phyloP scores from a whole-genome alignment of 192 early-diverging fungal genomes.

The Anaeromyces robustus region DNA sequence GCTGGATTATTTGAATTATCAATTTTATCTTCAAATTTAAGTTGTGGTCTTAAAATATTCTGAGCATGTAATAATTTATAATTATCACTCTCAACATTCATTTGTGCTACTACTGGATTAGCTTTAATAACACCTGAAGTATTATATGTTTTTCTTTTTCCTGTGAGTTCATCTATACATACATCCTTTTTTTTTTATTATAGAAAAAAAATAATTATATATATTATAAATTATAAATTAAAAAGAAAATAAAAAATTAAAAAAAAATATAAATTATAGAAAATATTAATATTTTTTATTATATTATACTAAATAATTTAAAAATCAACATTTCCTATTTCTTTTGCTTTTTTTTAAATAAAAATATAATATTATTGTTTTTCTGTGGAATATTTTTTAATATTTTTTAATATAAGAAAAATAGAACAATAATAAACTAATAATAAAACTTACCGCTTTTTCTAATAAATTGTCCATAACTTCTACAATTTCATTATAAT shows the following conservation, averaged over 20 bases:
- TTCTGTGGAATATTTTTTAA: too few relatives aligned
- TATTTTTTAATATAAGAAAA: too few relatives aligned
- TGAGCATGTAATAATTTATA: conserved; percentile 47
- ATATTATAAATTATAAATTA: background rate
- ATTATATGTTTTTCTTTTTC: conserved; percentile 3
- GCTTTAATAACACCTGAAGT: background rate
- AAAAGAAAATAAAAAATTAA: too few relatives aligned
- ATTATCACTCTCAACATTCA: conserved; percentile 6
- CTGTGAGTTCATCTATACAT: conserved; percentile 53
- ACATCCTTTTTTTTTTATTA: conserved; percentile 32
- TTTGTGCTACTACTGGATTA: conserved; percentile 25
- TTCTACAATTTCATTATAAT: conserved; percentile 50
- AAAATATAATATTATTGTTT: too few relatives aligned
- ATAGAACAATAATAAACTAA: too few relatives aligned
- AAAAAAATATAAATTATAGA: too few relatives aligned
- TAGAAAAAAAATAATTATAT: background rate
- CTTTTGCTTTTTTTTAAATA: too few relatives aligned
- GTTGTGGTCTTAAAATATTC: conserved; percentile 70
- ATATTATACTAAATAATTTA: too few relatives aligned
- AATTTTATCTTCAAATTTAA: conserved; percentile 65
- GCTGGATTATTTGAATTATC: conserved; percentile 76
- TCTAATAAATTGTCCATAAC: conserved; percentile 69
- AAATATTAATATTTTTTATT: too few relatives aligned
- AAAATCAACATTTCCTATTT: too few relatives aligned
- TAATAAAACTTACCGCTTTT: conserved; percentile 36